Percentiles rank a stretch among this genome's conserved stretches.
Evolutionary conservation across 2,329 filamentous ascomycete genomes (phyloP).

Genomic region (Aphanoascus verrucosus): DNA sequence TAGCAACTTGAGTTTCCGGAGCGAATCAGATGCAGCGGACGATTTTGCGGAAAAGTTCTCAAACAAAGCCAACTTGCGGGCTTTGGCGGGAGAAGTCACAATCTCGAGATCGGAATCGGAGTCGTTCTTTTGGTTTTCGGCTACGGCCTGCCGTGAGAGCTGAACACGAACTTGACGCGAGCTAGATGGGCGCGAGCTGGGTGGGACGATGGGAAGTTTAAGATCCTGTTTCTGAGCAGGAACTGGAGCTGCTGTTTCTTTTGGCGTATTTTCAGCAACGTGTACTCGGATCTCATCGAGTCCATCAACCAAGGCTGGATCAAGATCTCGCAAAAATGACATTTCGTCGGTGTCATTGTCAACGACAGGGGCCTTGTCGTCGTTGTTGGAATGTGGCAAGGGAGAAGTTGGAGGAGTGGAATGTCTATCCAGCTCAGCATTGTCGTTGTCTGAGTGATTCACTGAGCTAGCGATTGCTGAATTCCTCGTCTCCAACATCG

Average conservation of each 20-base stretch:
- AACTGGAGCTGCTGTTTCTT: neutral
- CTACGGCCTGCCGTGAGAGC: slow-evolving; percentile 31
- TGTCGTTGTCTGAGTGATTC: slow-evolving; percentile 43
- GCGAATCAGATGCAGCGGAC: slow-evolving; percentile 39
- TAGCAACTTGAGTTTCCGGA: slow-evolving; percentile 60
- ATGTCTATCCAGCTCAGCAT: slow-evolving; percentile 34
- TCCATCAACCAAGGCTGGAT: neutral
- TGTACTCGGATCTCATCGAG: neutral
- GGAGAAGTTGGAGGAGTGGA: slow-evolving; percentile 65
- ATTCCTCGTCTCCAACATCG: slow-evolving; percentile 16
- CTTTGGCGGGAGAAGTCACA: slow-evolving; percentile 35
- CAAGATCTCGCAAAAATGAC: neutral
- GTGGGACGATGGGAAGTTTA: neutral
- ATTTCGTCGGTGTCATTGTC: neutral
- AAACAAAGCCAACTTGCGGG: slow-evolving; percentile 50
- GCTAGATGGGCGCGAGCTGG: slow-evolving; percentile 5
- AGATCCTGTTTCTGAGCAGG: neutral
- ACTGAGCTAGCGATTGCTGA: slow-evolving; percentile 24
- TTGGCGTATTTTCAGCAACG: neutral
- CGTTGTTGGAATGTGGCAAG: slow-evolving; percentile 21
- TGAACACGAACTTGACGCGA: slow-evolving; percentile 30
- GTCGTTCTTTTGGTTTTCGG: slow-evolving; percentile 29
- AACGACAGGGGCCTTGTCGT: neutral
- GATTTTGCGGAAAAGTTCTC: slow-evolving; percentile 57
- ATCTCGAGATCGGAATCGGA: slow-evolving; percentile 54